Evolutionary conservation across 108 stramenopile species (phyloP).

Genomic region (Cyclotella choctawhatcheeana): DNA sequence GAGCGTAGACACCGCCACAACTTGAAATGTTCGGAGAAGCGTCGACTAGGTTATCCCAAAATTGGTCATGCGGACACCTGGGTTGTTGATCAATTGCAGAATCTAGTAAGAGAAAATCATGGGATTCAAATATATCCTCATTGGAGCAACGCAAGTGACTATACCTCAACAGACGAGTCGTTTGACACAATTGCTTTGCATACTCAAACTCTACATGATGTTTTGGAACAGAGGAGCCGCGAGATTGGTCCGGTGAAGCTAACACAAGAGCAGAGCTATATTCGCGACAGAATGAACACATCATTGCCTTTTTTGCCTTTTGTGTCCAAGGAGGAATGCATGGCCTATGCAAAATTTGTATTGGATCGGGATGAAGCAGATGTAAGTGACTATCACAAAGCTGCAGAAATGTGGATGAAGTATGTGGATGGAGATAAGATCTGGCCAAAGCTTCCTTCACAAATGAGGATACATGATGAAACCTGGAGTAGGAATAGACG

Average conservation of each 20-base stretch:
- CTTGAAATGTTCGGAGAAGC: constrained; percentile 15
- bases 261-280: neutral
- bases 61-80: constrained; percentile 34
- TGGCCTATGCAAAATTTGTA: neutral
- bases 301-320: neutral
- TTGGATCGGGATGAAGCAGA: neutral
- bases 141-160: neutral
- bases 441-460: constrained; percentile 7
- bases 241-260: neutral
- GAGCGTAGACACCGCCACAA: constrained; percentile 36
- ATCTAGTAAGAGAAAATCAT: neutral
- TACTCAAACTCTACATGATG: neutral
- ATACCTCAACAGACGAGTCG: neutral
- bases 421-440: constrained; percentile 12
- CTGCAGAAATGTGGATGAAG: neutral
- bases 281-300: neutral
- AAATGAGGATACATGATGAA: neutral
- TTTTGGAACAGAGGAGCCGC: neutral
- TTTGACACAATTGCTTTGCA: neutral
- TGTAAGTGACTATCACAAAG: neutral
- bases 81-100: constrained; percentile 16
- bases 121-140: neutral
- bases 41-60: constrained; percentile 25
- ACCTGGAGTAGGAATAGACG: neutral
- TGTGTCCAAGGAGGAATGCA: neutral